Evolutionary conservation across 2,329 filamentous ascomycete species (phyloP), one percentile per base, ranked within the genome.

Genomic region (Fusarium kyushuense): DNA sequence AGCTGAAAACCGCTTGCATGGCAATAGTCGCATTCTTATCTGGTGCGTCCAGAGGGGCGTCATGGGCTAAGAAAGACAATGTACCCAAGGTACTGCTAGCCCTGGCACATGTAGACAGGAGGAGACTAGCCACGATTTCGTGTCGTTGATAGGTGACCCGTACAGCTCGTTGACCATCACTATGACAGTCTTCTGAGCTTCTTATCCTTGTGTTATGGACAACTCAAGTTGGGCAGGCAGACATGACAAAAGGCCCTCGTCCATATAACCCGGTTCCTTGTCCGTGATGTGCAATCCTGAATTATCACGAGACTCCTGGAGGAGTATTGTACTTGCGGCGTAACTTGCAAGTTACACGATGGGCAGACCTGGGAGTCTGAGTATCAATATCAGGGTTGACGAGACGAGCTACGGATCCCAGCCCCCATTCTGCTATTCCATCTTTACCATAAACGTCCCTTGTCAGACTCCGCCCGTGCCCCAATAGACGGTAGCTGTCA

Each of bases 151-250:
- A 21, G 47, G 53, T 32, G 23, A 41, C 32, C 47, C 11, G 30
- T 21, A n/a, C 30, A 42, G n/a, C 27, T 11, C 27, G 12, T 21
- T 38, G 23, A 51, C 51, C 41, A 42, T 51, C n/a, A 38, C 12
- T 17, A 29, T 29, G 65, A 29, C 17, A 38, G 42, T 29, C 45
- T 23, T 32, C 46, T 30, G 51, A 36, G 40, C 19, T 38, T 12
- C 27, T 19, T 30, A 35, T 30, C 33, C 47, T 29, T 36, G 47
- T 47, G 25, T 46, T 35, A 54, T 40, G 48, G 41, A 69, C 57
- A 52, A n/a, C 23, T 58, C 49, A 40, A 17, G 62, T 63, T 40
- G 62, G 66, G 53, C 53, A 70, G 30, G 40, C 53, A 58, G 62
- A 63, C 61, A 63, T 47, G 29, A 51, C 25, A 65, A 58, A 58